Evolutionary conservation across 2,329 filamentous ascomycete genomes (phyloP).

Genomic region (Curvularia hawaiiensis): DNA sequence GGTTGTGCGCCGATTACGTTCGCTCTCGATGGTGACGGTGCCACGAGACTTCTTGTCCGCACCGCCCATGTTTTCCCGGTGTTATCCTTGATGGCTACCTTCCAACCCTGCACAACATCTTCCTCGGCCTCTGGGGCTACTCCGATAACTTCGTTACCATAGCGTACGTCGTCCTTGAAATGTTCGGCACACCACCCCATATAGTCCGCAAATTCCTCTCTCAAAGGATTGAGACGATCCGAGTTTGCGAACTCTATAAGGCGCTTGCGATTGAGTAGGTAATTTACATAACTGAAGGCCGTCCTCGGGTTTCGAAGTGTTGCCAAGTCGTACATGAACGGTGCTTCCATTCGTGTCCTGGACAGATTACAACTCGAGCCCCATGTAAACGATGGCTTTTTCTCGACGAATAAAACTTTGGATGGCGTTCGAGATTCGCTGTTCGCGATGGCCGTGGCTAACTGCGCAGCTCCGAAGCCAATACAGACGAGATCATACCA

Average conservation of each 20-base stretch:
- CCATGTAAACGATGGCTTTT: slow-evolving; percentile 43
- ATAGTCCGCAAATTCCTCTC: slow-evolving; percentile 49
- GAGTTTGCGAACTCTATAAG: slow-evolving; percentile 46
- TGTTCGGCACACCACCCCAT: slow-evolving; percentile 44
- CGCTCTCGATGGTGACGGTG: slow-evolving; percentile 31
- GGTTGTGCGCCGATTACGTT: slow-evolving; percentile 22
- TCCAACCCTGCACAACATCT: slow-evolving; percentile 34
- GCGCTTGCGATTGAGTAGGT: slow-evolving; percentile 38
- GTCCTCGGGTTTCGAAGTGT: slow-evolving; percentile 45
- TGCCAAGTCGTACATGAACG: slow-evolving; percentile 45
- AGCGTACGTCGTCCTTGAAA: slow-evolving; percentile 40
- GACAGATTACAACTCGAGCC: slow-evolving; percentile 33
- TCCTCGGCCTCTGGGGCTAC: slow-evolving; percentile 33
- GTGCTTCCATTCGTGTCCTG: slow-evolving; percentile 42
- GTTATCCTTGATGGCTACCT: slow-evolving; percentile 33
- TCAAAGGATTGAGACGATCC: slow-evolving; percentile 44
- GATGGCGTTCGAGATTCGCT: slow-evolving; percentile 34
- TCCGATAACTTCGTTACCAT: slow-evolving; percentile 38
- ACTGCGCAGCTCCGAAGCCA: slow-evolving; percentile 43
- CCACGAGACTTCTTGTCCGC: slow-evolving; percentile 34
- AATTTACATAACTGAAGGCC: slow-evolving; percentile 43
- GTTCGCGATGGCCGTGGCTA: slow-evolving; percentile 45
- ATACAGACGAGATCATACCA: slow-evolving; percentile 44
- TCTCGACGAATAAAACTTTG: slow-evolving; percentile 41
- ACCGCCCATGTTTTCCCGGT: slow-evolving; percentile 32